phyloP scores from a whole-genome alignment of 2,329 filamentous ascomycete species.

The Colletotrichum filicis region DNA sequence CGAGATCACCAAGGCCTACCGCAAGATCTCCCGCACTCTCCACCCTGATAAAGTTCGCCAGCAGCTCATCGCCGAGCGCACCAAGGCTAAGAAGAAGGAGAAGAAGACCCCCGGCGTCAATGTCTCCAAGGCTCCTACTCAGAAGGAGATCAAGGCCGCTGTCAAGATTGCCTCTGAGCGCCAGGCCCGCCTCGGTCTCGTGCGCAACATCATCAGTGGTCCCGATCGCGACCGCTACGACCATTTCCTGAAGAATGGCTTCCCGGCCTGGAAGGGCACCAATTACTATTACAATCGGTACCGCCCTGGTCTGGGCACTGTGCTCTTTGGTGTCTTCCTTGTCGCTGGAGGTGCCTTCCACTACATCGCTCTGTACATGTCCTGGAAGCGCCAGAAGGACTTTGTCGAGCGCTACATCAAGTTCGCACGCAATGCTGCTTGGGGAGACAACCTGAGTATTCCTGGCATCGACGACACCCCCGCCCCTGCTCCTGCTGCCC shows the following conservation, averaged over 20 bases:
- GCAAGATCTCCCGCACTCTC: constrained; percentile 82
- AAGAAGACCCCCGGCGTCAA: constrained; percentile 68
- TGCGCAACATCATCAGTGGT: constrained; percentile 87
- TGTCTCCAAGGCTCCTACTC: constrained; percentile 76
- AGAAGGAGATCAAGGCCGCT: constrained; percentile 80
- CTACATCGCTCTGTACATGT: constrained; percentile 86
- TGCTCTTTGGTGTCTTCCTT: constrained; percentile 83
- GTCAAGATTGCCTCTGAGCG: constrained; percentile 85
- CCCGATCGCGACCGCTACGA: constrained; percentile 88
- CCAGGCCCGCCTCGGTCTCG: constrained; percentile 85
- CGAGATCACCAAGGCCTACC: constrained; percentile 93
- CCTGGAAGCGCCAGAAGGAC: constrained; percentile 89
- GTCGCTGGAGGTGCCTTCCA: constrained; percentile 86
- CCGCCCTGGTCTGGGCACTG: constrained; percentile 88
- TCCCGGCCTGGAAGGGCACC: constrained; percentile 95
- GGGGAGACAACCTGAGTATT: constrained; percentile 84
- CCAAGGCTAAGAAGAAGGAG: constrained; percentile 63
- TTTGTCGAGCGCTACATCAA: constrained; percentile 93
- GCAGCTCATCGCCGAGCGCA: constrained; percentile 78
- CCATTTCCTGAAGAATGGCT: constrained; percentile 91
- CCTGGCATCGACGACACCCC: constrained; percentile 69
- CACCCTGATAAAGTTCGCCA: constrained; percentile 98
- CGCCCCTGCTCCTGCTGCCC: constrained; percentile 55
- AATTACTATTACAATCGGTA: constrained; percentile 98
- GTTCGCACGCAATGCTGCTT: constrained; percentile 87